Evolutionary conservation across 164 flowering plant species (phyloP), one percentile per base, ranked within the genome.

Genomic region (Kalanchoe fedtschenkoi): DNA sequence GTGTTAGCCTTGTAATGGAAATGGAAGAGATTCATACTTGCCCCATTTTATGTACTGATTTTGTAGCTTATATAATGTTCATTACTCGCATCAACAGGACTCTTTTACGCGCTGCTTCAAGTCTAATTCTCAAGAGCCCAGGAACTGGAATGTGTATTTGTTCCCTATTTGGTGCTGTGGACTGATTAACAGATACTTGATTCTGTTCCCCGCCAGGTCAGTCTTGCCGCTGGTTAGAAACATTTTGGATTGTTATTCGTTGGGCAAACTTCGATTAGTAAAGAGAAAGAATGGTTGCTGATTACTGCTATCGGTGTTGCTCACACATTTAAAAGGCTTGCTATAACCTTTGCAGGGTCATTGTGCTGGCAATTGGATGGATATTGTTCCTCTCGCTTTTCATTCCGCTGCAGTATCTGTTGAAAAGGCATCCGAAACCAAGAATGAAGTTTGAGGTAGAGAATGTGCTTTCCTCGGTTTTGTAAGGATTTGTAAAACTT

Each of bases 31-130:
- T n/a, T n/a, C n/a, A n/a, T n/a, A n/a, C n/a, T n/a, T n/a, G n/a
- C n/a, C n/a, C n/a, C n/a, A n/a, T n/a, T n/a, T n/a, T n/a, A n/a
- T n/a, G n/a, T n/a, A n/a, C n/a, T n/a, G n/a, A n/a, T n/a, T n/a
- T n/a, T n/a, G n/a, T n/a, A n/a, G n/a, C n/a, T n/a, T n/a, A n/a
- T n/a, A n/a, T n/a, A n/a, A n/a, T n/a, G n/a, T n/a, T n/a, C n/a
- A n/a, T n/a, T 42, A 14, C 17, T 42, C n/a, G 2, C n/a, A 42
- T 16, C n/a, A 19, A 33, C 84, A 91, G 97, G 99, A 93, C 70
- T 83, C 96, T 13, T 88, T 93, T 71, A 88, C 97, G 13, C 77
- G 96, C 65, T 93, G 99, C 68, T 93, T 93, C 84, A 88, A 93
- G 77, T 93, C 99, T n/a, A 93, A 76, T 84, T 84, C 93, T 42